phyloP scores from a whole-genome alignment of 768 basidiomycete species.

The Leccinum pellstonianum region DNA sequence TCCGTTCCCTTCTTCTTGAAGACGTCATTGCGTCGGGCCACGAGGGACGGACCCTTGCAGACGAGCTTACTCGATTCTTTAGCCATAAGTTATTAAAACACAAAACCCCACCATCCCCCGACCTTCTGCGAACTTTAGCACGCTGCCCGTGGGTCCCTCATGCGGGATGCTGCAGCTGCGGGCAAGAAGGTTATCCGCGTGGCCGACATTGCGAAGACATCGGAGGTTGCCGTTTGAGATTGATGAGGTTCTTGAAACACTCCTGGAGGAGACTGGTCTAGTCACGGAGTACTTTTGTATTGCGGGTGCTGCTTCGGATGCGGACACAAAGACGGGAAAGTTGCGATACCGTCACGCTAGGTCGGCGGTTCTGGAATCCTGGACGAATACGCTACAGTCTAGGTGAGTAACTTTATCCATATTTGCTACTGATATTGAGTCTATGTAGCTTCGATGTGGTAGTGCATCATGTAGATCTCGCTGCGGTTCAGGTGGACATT shows the following conservation, averaged over 20 bases:
- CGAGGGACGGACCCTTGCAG: too few relatives aligned
- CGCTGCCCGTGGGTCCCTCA: constrained; percentile 7
- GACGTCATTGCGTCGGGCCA: too few relatives aligned
- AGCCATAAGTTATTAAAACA: too few relatives aligned
- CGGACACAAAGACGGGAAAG: constrained; percentile 23
- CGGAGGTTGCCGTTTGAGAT: constrained; percentile 17
- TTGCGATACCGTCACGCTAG: constrained; percentile 14
- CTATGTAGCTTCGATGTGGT: constrained; percentile 21
- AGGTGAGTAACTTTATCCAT: constrained; percentile 10
- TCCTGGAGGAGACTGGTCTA: constrained; percentile 16
- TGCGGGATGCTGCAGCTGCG: constrained; percentile 14
- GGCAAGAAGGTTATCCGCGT: constrained; percentile 25
- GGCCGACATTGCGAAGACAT: constrained; percentile 24
- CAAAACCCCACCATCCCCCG: too few relatives aligned
- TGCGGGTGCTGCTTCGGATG: constrained; percentile 18
- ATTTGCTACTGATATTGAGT: neutral
- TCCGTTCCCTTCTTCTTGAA: too few relatives aligned
- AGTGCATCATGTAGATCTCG: constrained; percentile 21
- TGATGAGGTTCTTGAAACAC: constrained; percentile 16
- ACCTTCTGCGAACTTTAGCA: too few relatives aligned
- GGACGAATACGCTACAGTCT: constrained; percentile 8
- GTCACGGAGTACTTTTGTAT: constrained; percentile 21
- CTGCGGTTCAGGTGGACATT: constrained; percentile 21
- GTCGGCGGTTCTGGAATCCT: constrained; percentile 24
- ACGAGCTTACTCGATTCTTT: too few relatives aligned